A percentile compares a stretch with the other conserved stretches of the same genome.
These are phyloP conservation scores for Xerocomellus intermedius DNA, from an alignment of 768 basidiomycete species.

Conservation along the genomic window DNA sequence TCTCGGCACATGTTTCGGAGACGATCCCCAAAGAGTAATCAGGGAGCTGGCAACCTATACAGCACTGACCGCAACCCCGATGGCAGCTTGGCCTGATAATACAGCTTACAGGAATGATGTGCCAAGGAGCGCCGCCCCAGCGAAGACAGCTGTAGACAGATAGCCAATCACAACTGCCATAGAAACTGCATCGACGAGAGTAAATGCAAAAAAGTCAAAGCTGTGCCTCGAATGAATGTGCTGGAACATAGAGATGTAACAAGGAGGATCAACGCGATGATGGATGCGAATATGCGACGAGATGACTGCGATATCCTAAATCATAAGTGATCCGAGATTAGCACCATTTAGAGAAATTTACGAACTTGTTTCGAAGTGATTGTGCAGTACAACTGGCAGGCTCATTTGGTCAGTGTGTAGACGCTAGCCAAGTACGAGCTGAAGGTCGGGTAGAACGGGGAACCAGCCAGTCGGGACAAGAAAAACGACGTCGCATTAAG, in stretches of 20 bases:
- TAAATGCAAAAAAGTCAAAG: slow-evolving; percentile 64
- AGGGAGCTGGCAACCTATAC: slow-evolving; percentile 70
- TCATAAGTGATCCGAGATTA: slow-evolving; percentile 3
- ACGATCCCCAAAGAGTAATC: slow-evolving; percentile 50
- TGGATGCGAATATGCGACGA: slow-evolving; percentile 50
- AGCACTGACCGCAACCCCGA: slow-evolving; percentile 76
- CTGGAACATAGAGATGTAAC: slow-evolving; percentile 62
- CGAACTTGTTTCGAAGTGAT: slow-evolving; percentile 63
- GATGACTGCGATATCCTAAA: slow-evolving; percentile 46
- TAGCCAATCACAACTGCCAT: slow-evolving; percentile 71
- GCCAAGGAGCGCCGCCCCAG: slow-evolving; percentile 81
- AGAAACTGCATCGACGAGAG: slow-evolving; percentile 55
- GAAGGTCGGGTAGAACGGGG: no score
- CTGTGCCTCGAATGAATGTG: slow-evolving; percentile 55
- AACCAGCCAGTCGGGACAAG: no score
- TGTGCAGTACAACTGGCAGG: slow-evolving; percentile 75
- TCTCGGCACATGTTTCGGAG: slow-evolving; percentile 27
- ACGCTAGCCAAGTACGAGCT: no score
- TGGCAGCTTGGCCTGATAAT: slow-evolving; percentile 83
- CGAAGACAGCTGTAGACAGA: slow-evolving; percentile 76
- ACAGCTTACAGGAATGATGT: slow-evolving; percentile 67
- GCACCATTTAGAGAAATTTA: slow-evolving; percentile 5
- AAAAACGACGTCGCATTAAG: no score
- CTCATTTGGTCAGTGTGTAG: slow-evolving; percentile 64
- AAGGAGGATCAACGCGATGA: slow-evolving; percentile 50